Conservation (phyloP, 1,284 basidiomycete species). For the Sporisorium scitamineum region DNA sequence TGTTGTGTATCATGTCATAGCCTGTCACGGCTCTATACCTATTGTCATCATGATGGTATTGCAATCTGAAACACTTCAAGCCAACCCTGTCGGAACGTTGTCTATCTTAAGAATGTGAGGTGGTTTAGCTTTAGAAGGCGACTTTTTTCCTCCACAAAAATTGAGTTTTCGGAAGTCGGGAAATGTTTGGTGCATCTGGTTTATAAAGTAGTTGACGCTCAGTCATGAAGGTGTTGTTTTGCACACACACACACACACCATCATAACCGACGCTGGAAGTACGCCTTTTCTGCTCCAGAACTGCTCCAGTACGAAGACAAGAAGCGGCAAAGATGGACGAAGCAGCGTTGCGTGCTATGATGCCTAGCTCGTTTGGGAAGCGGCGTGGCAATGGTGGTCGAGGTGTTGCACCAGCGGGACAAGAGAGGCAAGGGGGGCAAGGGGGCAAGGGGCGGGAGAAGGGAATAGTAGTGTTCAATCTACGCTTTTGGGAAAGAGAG, state of each 20-base stretch:
- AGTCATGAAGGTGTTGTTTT: background rate
- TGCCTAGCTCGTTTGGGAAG: conserved; percentile 63
- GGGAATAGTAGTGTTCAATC: conserved; percentile 2
- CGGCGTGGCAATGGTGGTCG: background rate
- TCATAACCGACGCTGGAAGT: background rate
- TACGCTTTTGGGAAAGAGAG: conserved; percentile 22
- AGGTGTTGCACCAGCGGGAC: background rate
- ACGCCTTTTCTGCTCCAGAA: too few relatives aligned
- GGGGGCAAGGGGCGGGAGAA: conserved; percentile 48
- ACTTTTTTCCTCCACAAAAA: background rate
- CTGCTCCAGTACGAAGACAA: too few relatives aligned
- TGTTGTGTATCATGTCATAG: background rate
- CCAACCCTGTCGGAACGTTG: too few relatives aligned
- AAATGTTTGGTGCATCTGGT: background rate
- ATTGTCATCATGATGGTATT: background rate
- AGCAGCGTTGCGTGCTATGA: conserved; percentile 63
- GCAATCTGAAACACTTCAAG: background rate
- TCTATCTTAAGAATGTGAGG: too few relatives aligned
- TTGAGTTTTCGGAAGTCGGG: conserved; percentile 9
- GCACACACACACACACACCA: background rate
- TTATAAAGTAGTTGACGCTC: background rate
- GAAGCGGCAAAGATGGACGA: conserved; percentile 68
- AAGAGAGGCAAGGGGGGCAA: too few relatives aligned
- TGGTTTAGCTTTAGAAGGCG: background rate
- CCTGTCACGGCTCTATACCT: background rate